These are phyloP conservation scores for Vaccinium vitisidaea DNA, from an alignment of 148 eudicot species.

Conservation along the genomic window DNA sequence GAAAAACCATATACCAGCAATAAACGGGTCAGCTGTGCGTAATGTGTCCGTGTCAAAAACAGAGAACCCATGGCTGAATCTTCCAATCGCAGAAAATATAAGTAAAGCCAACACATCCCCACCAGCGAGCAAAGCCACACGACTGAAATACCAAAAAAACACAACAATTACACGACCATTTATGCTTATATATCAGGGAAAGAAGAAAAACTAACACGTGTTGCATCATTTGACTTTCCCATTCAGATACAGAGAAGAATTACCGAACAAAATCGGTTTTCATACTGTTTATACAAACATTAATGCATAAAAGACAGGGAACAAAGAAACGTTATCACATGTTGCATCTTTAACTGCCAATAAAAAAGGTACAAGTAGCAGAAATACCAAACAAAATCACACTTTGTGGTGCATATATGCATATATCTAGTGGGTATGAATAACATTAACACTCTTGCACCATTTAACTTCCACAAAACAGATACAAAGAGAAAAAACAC, in stretches of 20 bases:
- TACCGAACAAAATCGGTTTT: background rate
- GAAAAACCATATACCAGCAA: constrained; percentile 52
- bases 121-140: constrained; percentile 75
- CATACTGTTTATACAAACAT: background rate
- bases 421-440: background rate
- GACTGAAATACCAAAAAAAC: constrained; percentile 31
- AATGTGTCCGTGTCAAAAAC: constrained; percentile 78
- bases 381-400: background rate
- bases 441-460: background rate
- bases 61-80: constrained; percentile 89
- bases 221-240: constrained; percentile 8
- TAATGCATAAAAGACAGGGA: background rate
- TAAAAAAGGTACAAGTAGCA: background rate
- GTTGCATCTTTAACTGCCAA: background rate
- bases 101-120: constrained; percentile 89
- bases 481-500: background rate
- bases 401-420: background rate
- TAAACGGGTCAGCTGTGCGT: constrained; percentile 87
- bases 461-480: background rate
- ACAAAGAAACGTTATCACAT: background rate
- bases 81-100: constrained; percentile 80
- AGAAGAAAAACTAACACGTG: constrained; percentile 63
- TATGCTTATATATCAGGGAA: background rate
- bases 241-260: background rate
- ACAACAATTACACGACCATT: background rate